Percentiles rank a stretch among this genome's conserved stretches.
Evolutionary conservation across 768 basidiomycete species (phyloP).

Genomic region (Xerocomellus chrysenteron): DNA sequence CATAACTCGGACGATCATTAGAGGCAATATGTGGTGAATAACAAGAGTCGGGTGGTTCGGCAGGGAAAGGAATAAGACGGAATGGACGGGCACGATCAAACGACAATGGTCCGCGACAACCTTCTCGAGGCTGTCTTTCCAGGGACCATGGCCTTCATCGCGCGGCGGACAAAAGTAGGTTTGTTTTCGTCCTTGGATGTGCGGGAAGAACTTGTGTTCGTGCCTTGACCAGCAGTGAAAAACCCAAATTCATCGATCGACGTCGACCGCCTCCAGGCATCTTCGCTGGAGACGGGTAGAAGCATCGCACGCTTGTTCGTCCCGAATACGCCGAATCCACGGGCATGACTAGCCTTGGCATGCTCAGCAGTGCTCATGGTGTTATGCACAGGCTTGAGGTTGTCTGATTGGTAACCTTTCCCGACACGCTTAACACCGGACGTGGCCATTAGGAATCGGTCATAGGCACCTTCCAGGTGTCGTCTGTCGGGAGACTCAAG

Average conservation of each 20-base stretch:
- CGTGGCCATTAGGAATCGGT: conserved; percentile 80
- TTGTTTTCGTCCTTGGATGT: conserved; percentile 45
- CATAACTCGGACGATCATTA: conserved; percentile 16
- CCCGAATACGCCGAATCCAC: conserved; percentile 30
- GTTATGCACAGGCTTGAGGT: conserved; percentile 43
- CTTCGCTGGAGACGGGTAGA: conserved; percentile 70
- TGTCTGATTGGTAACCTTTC: conserved; percentile 78
- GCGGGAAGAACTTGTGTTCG: conserved; percentile 20
- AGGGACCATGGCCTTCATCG: conserved; percentile 75
- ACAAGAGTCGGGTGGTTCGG: neutral
- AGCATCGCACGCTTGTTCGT: conserved; percentile 57
- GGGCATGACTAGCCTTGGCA: conserved; percentile 17
- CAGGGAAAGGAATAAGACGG: neutral
- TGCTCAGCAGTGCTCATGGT: conserved; percentile 21
- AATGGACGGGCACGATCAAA: conserved; percentile 13
- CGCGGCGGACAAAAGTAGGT: conserved; percentile 61
- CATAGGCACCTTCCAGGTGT: conserved; percentile 73
- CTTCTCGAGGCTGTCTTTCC: conserved; percentile 55
- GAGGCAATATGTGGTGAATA: neutral
- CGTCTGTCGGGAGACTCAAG: conserved; percentile 58
- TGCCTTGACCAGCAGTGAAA: conserved; percentile 38
- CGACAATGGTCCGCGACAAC: conserved; percentile 40
- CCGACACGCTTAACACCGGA: conserved; percentile 78
- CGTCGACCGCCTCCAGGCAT: conserved; percentile 43
- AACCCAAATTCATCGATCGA: conserved; percentile 69